Base-by-base conservation (phyloP, 768 basidiomycete species). In the Lanmaoa rubissima region DNA sequence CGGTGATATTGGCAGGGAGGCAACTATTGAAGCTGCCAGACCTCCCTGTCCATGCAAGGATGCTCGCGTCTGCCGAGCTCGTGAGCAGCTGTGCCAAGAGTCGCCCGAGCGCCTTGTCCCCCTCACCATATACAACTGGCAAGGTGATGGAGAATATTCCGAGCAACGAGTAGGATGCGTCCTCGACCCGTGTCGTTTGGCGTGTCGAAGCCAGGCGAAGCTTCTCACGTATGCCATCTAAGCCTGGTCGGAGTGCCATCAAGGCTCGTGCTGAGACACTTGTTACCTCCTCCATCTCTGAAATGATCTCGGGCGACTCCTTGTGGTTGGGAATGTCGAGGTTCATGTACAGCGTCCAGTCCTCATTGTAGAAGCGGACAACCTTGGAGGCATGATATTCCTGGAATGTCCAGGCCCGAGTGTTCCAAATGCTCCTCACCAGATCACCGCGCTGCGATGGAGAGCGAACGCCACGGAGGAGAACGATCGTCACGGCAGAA, bases 21-120 rank as follows among this genome's bases (percentile, higher is more conserved):
- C 50, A 59, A 40, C 55, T 59, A 12, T 56, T 59, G 34, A 51
- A 56, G n/a, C 7, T 49, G n/a, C 58, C 54, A 5, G 39, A 26
- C 34, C 13, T 19, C 8, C 57, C 57, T 3, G 42, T 46, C 57
- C 57, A 58, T 12, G 54, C 58, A 8, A 59, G 49, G 40, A 59
- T 41, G 28, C 38, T 46, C 19, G 45, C 21, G 31, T 59, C 58
- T 17, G 54, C 50, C 0, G 53, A 54, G 41, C 36, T 48, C 3
- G 48, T 12, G 16, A 58, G 46, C 2, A 58, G 12, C 53, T 54
- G 41, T 16, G 45, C 52, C 36, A 58, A n/a, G 2, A 57, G 46
- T 21, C 52, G 45, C 10, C 56, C 56, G 7, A 58, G 52, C 11
- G 52, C 52, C 28, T 48, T 34, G 12, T 48, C 42, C 36, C 53